Evolutionary conservation across 352 stramenopile species (phyloP), one percentile per base, ranked within the genome.

Genomic region (Elongisporangium senticosum): DNA sequence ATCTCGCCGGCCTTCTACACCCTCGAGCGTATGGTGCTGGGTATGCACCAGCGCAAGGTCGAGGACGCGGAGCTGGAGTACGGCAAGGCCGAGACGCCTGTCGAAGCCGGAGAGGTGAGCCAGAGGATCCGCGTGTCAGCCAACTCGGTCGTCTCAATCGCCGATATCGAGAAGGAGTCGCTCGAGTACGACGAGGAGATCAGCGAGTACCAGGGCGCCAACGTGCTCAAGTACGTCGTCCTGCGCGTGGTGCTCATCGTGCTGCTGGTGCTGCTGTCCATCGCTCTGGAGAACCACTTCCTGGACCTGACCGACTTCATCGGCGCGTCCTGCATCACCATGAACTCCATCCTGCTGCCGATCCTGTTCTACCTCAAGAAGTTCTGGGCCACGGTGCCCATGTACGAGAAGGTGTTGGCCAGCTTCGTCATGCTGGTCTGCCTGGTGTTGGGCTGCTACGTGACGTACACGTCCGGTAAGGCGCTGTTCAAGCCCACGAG

Each of bases 1-100:
- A 72, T 83, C 50, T 71, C 77, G 55, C 75, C 75, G 33, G 73
- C 70, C 17, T 77, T 83, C 53, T 85, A 75, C 71, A 71, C 79
- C 19, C 59, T 68, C 11, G 75, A 85, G 53, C 72, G 75, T 23
- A 33, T 80, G n/a, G 50, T 85, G 19, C 65, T 85, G 17, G 72
- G 75, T 39, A 79, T 86, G 71, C 75, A 86, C 71, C 69, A 75
- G 64, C 64, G 67, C 24, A 55, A 55, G 4, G 15, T 56, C 11
- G 60, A 69, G 17, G 73, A 82, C 19, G 58, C 13, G 8, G 33
- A 43, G 33, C 33, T 77, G 19, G 71, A 79, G 61, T 74, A 76
- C 56, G 56, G 56, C 15, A n/a, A 59, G 22, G 59, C 40, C 1
- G 52, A 33, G n/a, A 80, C 72, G 3, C 72, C 68, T 19, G 28